Evolutionary conservation across 208 protist genomes (phyloP).

Genomic region (Tritrichomonas foetus): DNA sequence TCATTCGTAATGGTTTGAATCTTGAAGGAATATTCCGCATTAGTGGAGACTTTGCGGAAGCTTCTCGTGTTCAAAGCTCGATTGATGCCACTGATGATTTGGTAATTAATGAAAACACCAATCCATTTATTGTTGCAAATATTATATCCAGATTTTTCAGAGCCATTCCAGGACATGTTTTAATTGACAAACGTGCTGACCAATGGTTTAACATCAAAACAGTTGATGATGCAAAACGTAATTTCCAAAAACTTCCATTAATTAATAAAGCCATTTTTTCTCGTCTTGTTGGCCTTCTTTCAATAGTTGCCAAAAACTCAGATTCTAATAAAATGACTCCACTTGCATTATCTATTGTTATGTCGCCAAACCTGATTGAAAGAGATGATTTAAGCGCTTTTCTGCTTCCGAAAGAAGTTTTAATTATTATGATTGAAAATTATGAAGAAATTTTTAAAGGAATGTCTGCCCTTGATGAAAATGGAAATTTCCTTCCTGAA

Average conservation of each 20-base stretch:
- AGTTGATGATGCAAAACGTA: not conserved
- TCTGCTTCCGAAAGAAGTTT: not conserved
- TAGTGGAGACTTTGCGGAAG: not conserved
- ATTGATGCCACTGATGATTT: not conserved
- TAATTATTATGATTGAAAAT: not conserved
- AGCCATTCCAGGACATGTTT: not conserved
- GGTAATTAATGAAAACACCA: not conserved
- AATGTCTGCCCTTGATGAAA: not conserved
- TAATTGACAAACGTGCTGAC: not conserved
- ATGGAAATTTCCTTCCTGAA: not conserved
- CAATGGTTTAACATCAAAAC: not conserved
- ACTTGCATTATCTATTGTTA: not conserved
- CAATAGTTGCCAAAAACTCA: not conserved
- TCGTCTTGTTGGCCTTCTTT: not conserved
- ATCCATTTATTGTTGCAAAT: not conserved
- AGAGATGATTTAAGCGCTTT: not conserved
- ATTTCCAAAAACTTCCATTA: not conserved
- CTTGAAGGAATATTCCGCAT: not conserved
- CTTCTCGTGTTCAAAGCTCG: not conserved
- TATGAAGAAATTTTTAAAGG: not conserved
- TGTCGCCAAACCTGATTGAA: not conserved
- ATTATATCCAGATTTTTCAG: not conserved
- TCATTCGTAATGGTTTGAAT: not conserved
- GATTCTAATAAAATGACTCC: not conserved
- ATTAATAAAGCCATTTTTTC: conserved; percentile 17